Evolutionary conservation across 306 rosid species (phyloP).

Genomic region (Castanopsis chinensis): DNA sequence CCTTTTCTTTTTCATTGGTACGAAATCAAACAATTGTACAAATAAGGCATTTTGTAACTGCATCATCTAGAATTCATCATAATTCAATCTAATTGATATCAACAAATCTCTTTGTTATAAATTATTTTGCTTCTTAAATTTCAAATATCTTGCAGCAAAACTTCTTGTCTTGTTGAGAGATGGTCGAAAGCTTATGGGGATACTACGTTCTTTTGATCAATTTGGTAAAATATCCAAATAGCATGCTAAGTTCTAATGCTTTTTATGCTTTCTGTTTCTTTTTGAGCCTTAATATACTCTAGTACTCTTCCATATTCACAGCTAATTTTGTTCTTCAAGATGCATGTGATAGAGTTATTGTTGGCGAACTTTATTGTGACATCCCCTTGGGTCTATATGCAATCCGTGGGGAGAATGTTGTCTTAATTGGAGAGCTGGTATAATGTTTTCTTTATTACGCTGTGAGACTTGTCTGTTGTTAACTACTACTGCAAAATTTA

Average conservation of each 20-base stretch:
- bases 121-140: background rate
- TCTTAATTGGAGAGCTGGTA: conserved; percentile 95
- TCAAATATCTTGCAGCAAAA: conserved; percentile 51
- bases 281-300: background rate
- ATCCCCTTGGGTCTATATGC: conserved; percentile 87
- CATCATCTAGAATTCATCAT: background rate
- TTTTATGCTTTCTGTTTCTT: background rate
- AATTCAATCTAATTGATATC: background rate
- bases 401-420: conserved; percentile 97
- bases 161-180: conserved; percentile 93
- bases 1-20: background rate
- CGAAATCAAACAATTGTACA: background rate
- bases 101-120: background rate
- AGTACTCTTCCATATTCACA: conserved; percentile 10
- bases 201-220: conserved; percentile 83
- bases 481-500: background rate
- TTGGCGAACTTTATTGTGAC: conserved; percentile 87
- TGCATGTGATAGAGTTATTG: conserved; percentile 90
- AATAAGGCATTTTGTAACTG: background rate
- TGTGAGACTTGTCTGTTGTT: background rate
- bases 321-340: conserved; percentile 96
- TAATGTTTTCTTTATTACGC: background rate
- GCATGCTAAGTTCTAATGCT: background rate
- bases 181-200: conserved; percentile 87
- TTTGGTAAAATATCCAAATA: background rate